A percentile compares a stretch with the other conserved stretches of the same genome.
Conservation (phyloP, 1,284 basidiomycete species). For the Leccinum griseonigrum region DNA sequence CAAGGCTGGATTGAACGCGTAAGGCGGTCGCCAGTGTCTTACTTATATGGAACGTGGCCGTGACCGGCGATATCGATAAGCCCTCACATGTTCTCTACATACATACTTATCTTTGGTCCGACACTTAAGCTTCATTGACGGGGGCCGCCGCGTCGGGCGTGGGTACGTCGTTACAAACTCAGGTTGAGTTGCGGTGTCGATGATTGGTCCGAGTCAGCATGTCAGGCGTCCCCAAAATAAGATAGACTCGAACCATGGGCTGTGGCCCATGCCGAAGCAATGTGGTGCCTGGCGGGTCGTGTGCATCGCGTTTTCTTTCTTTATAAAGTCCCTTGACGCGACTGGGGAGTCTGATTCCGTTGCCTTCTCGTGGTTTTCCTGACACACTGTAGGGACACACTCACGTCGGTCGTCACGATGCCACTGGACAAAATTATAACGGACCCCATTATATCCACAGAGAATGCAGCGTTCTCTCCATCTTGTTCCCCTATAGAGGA, state of each 20-base stretch:
- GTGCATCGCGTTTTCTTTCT: conserved; percentile 20
- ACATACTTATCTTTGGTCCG: neutral
- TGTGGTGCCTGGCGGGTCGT: conserved; percentile 16
- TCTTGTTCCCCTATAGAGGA: conserved; percentile 20
- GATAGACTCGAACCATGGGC: neutral
- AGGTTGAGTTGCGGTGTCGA: neutral
- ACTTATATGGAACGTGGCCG: conserved; percentile 6
- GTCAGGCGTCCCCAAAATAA: neutral
- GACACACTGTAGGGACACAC: conserved; percentile 5
- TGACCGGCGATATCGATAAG: conserved; percentile 1
- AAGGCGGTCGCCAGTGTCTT: neutral
- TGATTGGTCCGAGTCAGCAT: neutral
- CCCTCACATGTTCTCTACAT: neutral
- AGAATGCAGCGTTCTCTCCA: conserved; percentile 31
- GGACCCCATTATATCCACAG: conserved; percentile 35
- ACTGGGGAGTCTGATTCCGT: conserved; percentile 3
- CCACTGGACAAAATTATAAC: conserved; percentile 33
- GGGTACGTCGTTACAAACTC: neutral
- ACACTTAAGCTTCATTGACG: neutral
- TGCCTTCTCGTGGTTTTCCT: conserved; percentile 7
- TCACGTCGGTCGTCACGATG: conserved; percentile 18
- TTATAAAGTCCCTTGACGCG: conserved; percentile 25
- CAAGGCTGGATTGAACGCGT: neutral
- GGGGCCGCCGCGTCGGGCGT: neutral
- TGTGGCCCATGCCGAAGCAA: conserved; percentile 7